Evolutionary conservation across 2,329 filamentous ascomycete genomes (phyloP).

Genomic region (Aspergillus jensenii): DNA sequence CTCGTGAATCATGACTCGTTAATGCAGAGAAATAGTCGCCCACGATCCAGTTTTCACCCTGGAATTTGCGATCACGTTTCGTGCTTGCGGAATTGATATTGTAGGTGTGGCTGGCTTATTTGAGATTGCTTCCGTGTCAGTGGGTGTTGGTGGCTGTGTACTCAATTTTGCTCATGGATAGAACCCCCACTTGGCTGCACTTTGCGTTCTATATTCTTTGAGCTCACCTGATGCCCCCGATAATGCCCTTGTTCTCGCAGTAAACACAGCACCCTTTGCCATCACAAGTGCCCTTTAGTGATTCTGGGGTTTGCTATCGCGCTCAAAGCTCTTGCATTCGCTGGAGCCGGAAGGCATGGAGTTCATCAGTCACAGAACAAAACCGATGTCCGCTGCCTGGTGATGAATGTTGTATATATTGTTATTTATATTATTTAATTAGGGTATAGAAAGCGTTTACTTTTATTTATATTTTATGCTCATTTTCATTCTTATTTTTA

Average conservation of each 20-base stretch:
- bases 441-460: constrained; percentile 18
- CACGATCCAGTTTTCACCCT: constrained; percentile 18
- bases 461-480: neutral
- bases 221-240: neutral
- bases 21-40: neutral
- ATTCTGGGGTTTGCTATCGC: constrained; percentile 14
- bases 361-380: neutral
- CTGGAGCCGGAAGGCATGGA: neutral
- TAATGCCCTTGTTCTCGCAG: constrained; percentile 8
- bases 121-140: constrained; percentile 15
- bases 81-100: constrained; percentile 19
- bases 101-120: constrained; percentile 13
- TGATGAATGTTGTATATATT: constrained; percentile 23
- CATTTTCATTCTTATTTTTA: neutral
- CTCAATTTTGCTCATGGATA: constrained; percentile 8
- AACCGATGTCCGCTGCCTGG: constrained; percentile 3
- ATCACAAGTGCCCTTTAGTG: constrained; percentile 23
- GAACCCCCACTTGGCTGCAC: neutral
- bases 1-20: constrained; percentile 45
- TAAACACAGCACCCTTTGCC: constrained; percentile 6
- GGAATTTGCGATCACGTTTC: constrained; percentile 30
- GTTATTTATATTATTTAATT: constrained; percentile 20
- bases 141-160: constrained; percentile 28
- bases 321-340: neutral
- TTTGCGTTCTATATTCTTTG: constrained; percentile 2